These are phyloP conservation scores for Trifolium fragiferum DNA, from an alignment of 306 rosid genomes.

Conservation along the genomic window DNA sequence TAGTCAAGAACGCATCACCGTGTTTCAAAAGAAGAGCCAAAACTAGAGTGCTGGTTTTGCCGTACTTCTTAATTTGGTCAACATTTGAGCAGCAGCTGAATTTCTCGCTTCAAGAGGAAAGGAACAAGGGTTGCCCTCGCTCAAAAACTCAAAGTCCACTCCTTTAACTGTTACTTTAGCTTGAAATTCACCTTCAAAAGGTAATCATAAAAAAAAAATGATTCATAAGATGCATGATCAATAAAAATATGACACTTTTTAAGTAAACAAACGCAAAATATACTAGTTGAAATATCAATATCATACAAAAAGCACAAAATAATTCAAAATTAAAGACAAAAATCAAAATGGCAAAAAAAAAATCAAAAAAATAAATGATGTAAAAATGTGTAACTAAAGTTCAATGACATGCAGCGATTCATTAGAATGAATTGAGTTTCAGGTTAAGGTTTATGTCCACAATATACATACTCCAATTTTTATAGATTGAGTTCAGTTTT, in stretches of 20 bases:
- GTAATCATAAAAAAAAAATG: background rate
- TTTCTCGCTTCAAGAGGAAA: slow-evolving; percentile 54
- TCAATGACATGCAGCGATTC: too few species aligned
- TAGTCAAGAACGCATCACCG: slow-evolving; percentile 2
- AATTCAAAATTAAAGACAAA: background rate
- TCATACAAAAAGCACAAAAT: background rate
- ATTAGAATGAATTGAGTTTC: too few species aligned
- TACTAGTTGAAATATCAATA: background rate
- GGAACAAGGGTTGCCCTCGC: slow-evolving; percentile 42
- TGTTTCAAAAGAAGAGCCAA: slow-evolving; percentile 6
- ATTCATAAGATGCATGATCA: background rate
- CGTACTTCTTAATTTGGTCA: slow-evolving; percentile 40
- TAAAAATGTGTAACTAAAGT: too few species aligned
- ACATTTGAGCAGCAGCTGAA: slow-evolving; percentile 62
- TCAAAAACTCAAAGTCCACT: slow-evolving; percentile 56
- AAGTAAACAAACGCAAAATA: too few species aligned
- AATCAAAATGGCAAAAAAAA: background rate
- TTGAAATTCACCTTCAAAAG: slow-evolving; percentile 65
- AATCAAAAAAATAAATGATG: too few species aligned
- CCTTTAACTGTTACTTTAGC: slow-evolving; percentile 64
- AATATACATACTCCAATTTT: too few species aligned
- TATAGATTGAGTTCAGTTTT: too few species aligned
- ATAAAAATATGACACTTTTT: background rate
- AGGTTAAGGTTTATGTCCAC: too few species aligned
- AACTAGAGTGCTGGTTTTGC: slow-evolving; percentile 33